phyloP scores from a whole-genome alignment of 176 grass and related monocot genomes.

The Aegilops longissima region DNA sequence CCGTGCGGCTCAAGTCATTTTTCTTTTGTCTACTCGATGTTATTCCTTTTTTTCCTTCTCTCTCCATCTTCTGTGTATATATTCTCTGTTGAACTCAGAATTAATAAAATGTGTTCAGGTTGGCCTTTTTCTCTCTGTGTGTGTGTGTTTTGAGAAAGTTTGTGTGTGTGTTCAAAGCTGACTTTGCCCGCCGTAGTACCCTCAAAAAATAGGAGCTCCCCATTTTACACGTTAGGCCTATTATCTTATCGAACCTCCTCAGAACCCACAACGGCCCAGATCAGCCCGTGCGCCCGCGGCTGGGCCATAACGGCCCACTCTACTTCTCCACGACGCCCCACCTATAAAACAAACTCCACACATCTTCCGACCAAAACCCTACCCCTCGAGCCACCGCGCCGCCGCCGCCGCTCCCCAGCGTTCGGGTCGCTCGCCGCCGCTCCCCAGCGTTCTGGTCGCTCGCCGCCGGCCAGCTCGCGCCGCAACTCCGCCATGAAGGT shows the following conservation, averaged over 20 bases:
- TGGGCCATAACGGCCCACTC: neutral
- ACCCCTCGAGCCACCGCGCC: constrained; percentile 33
- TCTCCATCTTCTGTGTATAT: too few relatives aligned
- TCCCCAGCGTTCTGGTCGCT: neutral
- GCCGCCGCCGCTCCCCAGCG: constrained; percentile 6
- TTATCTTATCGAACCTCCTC: too few relatives aligned
- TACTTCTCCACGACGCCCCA: neutral
- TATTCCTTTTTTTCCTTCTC: too few relatives aligned
- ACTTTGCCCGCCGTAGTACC: too few relatives aligned
- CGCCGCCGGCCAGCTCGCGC: constrained; percentile 31
- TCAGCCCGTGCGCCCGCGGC: neutral
- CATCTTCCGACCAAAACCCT: constrained; percentile 34
- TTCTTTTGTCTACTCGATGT: too few relatives aligned
- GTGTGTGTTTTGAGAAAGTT: too few relatives aligned
- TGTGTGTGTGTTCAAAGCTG: too few relatives aligned
- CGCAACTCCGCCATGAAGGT: constrained; percentile 60
- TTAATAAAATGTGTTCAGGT: too few relatives aligned
- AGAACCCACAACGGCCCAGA: neutral
- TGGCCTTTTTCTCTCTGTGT: too few relatives aligned
- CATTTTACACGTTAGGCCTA: neutral
- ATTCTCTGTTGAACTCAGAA: too few relatives aligned
- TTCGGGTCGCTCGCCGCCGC: neutral
- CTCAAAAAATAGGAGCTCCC: too few relatives aligned
- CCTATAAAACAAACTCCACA: neutral
- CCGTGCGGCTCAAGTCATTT: too few relatives aligned